Evolutionary conservation across 225 moss, liverwort and hornwort genomes (phyloP).

Genomic region (Pseudoscleropodium purum): DNA sequence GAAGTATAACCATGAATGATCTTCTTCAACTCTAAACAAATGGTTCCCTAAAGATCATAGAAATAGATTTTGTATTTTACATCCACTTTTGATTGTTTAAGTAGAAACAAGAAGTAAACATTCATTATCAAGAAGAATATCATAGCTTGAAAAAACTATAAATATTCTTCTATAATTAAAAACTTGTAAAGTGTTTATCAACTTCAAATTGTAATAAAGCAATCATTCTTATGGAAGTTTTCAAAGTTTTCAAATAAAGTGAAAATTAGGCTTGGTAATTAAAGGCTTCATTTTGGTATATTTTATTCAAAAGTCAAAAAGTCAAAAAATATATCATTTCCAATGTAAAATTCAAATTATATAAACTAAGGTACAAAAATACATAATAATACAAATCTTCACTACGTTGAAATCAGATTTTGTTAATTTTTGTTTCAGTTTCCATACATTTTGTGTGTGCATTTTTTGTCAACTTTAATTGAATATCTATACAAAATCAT

Average conservation of each 20-base stretch:
- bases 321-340: neutral
- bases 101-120: neutral
- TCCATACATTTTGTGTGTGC: neutral
- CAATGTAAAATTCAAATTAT: neutral
- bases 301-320: too few species aligned
- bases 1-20: neutral
- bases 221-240: neutral
- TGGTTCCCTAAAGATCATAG: neutral
- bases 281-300: neutral
- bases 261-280: neutral
- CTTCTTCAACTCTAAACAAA: neutral
- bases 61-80: neutral
- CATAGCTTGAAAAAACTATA: neutral
- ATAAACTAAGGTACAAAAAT: neutral
- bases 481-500: neutral
- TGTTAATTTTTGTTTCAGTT: too few species aligned
- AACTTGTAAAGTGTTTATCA: rapidly evolving
- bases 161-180: neutral
- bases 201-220: neutral
- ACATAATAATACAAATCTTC: rapidly evolving
- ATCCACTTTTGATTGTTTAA: neutral
- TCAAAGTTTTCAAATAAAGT: too few species aligned
- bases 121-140: neutral
- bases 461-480: neutral
- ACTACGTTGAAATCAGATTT: rapidly evolving